These are phyloP conservation scores for Chaetomidium leptoderma DNA, from an alignment of 495 filamentous ascomycete genomes.

Conservation along the genomic window DNA sequence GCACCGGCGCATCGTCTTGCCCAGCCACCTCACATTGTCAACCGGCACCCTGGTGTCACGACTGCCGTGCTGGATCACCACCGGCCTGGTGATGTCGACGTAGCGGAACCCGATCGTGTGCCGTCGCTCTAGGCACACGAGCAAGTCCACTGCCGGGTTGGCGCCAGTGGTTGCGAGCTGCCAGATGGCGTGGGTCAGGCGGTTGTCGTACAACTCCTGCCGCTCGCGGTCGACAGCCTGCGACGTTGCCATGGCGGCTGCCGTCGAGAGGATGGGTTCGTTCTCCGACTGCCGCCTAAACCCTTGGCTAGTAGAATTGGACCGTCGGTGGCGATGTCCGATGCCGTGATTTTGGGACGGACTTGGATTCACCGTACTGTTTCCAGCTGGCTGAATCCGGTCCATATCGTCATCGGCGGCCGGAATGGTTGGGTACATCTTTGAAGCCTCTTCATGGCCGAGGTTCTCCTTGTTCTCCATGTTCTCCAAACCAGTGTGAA, in stretches of 20 bases:
- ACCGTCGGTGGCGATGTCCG: constrained; percentile 30
- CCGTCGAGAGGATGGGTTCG: constrained; percentile 44
- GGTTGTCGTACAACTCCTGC: constrained; percentile 74
- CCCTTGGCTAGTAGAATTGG: constrained; percentile 26
- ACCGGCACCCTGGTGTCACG: constrained; percentile 88
- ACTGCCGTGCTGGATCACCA: constrained; percentile 91
- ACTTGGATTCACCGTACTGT: constrained; percentile 22
- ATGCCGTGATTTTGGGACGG: constrained; percentile 22
- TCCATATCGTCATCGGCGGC: constrained; percentile 37
- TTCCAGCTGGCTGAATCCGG: constrained; percentile 32
- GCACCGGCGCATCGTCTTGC: constrained; percentile 85
- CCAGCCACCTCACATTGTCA: constrained; percentile 92
- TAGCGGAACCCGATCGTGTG: constrained; percentile 95
- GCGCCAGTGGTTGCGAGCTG: constrained; percentile 86
- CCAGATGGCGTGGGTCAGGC: constrained; percentile 91
- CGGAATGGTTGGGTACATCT: constrained; percentile 25
- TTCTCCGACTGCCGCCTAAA: constrained; percentile 29
- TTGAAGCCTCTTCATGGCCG: constrained; percentile 12
- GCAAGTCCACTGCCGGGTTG: constrained; percentile 88
- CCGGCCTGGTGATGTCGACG: constrained; percentile 84
- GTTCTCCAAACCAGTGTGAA: constrained; percentile 29
- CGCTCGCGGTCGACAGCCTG: constrained; percentile 60
- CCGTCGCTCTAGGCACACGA: constrained; percentile 87
- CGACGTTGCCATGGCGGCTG: constrained; percentile 34
- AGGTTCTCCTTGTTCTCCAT: constrained; percentile 46